Conservation (phyloP, 805 yeast species). For the Suhomyces xylopsoci region DNA sequence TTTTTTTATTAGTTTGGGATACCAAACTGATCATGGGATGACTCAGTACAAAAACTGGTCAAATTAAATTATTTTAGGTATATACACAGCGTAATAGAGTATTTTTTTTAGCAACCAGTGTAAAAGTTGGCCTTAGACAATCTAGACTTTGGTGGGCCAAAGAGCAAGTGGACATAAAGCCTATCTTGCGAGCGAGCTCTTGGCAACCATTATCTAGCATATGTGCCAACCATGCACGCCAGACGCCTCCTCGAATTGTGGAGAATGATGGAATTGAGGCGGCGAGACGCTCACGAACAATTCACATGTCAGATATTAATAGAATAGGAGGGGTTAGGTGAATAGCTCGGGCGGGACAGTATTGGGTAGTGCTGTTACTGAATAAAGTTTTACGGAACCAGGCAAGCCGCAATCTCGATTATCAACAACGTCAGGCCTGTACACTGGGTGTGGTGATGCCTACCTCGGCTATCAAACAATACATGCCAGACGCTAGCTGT, state of each 20-base stretch:
- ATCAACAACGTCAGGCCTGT: not conserved
- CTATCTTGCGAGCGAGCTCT: not conserved
- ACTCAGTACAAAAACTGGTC: not conserved
- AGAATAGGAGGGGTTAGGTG: not conserved
- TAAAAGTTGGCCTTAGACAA: not conserved
- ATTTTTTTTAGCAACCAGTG: not conserved
- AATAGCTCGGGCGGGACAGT: not conserved
- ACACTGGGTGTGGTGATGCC: not conserved
- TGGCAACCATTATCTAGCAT: not conserved
- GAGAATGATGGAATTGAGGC: not conserved
- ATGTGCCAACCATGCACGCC: not conserved
- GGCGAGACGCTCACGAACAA: not conserved
- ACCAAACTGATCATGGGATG: not conserved
- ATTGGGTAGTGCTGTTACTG: not conserved
- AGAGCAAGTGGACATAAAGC: not conserved
- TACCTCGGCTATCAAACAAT: not conserved
- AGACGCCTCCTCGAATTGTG: not conserved
- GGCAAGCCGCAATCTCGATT: not conserved
- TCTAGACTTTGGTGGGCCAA: not conserved
- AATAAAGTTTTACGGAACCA: not conserved
- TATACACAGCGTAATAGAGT: not conserved
- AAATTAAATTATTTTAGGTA: not conserved
- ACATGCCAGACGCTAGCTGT: not conserved
- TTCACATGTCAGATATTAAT: not conserved
- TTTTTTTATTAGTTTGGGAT: not conserved